phyloP scores from a whole-genome alignment of 805 yeast species.

The Saccharomycopsis javanensis region DNA sequence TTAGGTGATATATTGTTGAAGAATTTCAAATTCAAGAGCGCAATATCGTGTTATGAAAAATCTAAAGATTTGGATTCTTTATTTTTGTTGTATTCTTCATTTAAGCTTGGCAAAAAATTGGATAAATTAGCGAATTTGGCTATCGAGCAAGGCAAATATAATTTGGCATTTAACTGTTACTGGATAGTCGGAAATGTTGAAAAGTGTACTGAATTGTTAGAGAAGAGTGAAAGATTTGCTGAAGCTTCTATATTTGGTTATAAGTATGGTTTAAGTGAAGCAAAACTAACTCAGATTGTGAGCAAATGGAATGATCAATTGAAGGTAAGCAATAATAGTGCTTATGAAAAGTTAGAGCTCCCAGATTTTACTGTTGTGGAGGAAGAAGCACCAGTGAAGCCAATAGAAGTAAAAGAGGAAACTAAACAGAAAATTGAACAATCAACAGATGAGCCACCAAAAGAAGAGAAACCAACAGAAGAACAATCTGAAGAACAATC shows the following conservation, averaged over 20 bases:
- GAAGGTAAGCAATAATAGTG: slow-evolving; percentile 38
- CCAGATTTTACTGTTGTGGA: slow-evolving; percentile 3
- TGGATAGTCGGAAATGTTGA: slow-evolving; percentile 75
- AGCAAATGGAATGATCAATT: slow-evolving; percentile 61
- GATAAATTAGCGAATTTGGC: slow-evolving; percentile 57
- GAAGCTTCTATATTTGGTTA: slow-evolving; percentile 80
- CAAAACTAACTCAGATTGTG: slow-evolving; percentile 38
- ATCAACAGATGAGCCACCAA: neutral
- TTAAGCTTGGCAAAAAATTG: slow-evolving; percentile 58
- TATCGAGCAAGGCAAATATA: slow-evolving; percentile 66
- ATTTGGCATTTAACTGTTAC: slow-evolving; percentile 82
- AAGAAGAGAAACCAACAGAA: neutral
- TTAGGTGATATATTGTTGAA: slow-evolving; percentile 80
- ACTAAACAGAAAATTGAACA: neutral
- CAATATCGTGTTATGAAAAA: slow-evolving; percentile 66
- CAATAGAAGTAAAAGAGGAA: neutral
- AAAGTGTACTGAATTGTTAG: slow-evolving; percentile 55
- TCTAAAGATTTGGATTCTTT: slow-evolving; percentile 79
- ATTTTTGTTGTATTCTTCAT: slow-evolving; percentile 70
- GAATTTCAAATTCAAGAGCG: slow-evolving; percentile 71
- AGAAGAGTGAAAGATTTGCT: slow-evolving; percentile 56
- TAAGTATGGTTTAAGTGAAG: slow-evolving; percentile 51
- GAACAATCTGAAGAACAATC: too few species aligned
- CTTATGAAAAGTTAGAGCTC: slow-evolving; percentile 46
- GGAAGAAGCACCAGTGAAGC: neutral